Base-by-base conservation (phyloP, 2,329 filamentous ascomycete species). In the Bretziella fagacearum region DNA sequence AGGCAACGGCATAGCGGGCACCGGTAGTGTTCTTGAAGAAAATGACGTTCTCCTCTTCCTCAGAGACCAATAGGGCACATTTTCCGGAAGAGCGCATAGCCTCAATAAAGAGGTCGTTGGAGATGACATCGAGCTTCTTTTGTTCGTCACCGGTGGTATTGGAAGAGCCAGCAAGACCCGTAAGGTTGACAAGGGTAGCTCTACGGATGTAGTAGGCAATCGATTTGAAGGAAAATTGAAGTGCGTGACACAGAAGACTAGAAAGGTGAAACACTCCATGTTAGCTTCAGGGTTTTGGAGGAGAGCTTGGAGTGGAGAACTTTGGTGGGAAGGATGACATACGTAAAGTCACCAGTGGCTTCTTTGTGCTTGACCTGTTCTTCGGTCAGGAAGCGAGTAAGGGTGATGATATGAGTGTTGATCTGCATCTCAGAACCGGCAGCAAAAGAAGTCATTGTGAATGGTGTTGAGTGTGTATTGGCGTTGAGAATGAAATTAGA, bases 181-280 rank as follows among this genome's bases (percentile, higher is more conserved):
- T 93, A 52, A 98, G 77, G 70, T 94, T 94, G 68, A 96, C 89
- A 54, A 98, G 71, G 20, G 85, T 89, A 29, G 89, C 86, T 63
- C 91, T 81, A 58, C 89, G 87, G 65, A 98, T 98, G 71, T 95
- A 98, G 73, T 96, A 94, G 57, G 91, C 85, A 64, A 98, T 98
- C 55, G 85, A 93, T 72, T 98, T 98, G 81, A 98, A 98, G 54
- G 91, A 89, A 71, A 96, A 98, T 65, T 96, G 91, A 51, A 98
- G 82, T 51, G 91, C 87, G 63, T 98, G 91, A 73, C 86, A 95
- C 51, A 98, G 77, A 46, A 98, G 75, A 58, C 87, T 95, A 58
- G 45, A 41, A 10, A 20, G 42, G 20, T 30, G 8, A 33, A 30
- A 23, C 11, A 41, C 10, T 30, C 23, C 13, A 22, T 29, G 3